Evolutionary conservation across 1,284 basidiomycete genomes (phyloP), one percentile per base, ranked within the genome.

Genomic region (Cryptococcus floricola): DNA sequence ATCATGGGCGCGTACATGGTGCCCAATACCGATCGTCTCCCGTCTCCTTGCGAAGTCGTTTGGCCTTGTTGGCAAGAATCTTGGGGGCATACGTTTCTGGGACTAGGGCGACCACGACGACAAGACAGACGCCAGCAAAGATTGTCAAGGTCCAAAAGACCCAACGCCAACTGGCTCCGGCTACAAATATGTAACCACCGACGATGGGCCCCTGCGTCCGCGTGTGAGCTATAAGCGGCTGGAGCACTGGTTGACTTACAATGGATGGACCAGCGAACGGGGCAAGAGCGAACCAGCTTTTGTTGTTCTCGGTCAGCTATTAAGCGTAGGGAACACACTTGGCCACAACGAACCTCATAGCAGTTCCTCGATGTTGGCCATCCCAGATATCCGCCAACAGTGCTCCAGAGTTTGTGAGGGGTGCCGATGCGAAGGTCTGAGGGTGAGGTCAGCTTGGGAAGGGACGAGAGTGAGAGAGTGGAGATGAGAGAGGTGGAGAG

Each of bases 121-220:
- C 46, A 34, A 66, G 56, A 57, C 70, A 74, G 13, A 70, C 59
- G 14, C 71, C 77, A 9, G 74, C 78, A 65, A 91, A 90, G 34
- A 84, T 80, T 12, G 86, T 80, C 41, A 87, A 73, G 42, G 88
- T 79, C 87, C 87, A 91, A 77, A 85, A 91, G 10, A 81, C 73
- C 79, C 79, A 81, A 39, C 78, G 53, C 71, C 71, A 75, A 54
- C 57, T 52, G 61, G 78, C 74, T 6, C 79, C 80, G 1, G 76
- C 67, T 14, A 81, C 79, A 2, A 68, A 56, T 63, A 84, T 83
- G 67, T 75, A 80, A 10, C 88, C 85, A 42, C 82, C 82, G 14
- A 87, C 82, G 39, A 85, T 82, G 1, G 88, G 88, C 0, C 85
- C 87, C 28, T 34, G 31, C 10, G 10, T 8, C 6, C 6, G 3